Evolutionary conservation across 768 basidiomycete genomes (phyloP), one percentile per base, ranked within the genome.

Genomic region (Kwoniella sp.): DNA sequence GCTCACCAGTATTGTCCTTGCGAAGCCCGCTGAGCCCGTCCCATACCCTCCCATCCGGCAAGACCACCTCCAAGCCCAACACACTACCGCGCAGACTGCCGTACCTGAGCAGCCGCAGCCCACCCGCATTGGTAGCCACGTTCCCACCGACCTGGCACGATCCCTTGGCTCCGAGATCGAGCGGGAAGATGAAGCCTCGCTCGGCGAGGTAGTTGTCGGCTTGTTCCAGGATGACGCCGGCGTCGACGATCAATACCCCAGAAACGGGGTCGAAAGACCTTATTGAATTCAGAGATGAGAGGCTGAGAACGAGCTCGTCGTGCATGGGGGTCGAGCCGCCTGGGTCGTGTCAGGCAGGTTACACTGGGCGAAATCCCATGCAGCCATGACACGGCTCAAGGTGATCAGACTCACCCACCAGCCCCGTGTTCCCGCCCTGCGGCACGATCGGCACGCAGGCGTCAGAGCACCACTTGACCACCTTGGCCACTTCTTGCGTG

Each of bases 91-190:
- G 93, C 4, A 99, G 78, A 31, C 88, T 89, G 39, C 95, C 95
- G 67, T 96, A 99, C n/a, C 95, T 82, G 36, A 99, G 76, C n/a
- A 99, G 80, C 1, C 95, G 83, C 8, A 99, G 80, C n/a, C 95
- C 95, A 15, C 95, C 95, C 20, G 95, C 95, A 68, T 99, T 99
- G 3, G 95, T 96, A 1, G 93, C 84, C 23, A 98, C 80, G 73
- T 96, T 96, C 28, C 95, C 95, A 38, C 93, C 95, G 59, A 99
- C 92, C 67, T 96, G 92, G 78, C 95, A 99, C 65, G 89, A 91
- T 73, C 91, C 91, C 77, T 96, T 96, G 29, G 91, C 91, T 37
- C 89, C 91, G 9, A 96, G 79, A 71, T 96, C 91, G 29, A 95
- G 80, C 15, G 95, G 95, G 85, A 98, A 91, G 70, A 96, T 91